Conservation (phyloP, 1,139 yeast genomes). For the Candida sp. region DNA sequence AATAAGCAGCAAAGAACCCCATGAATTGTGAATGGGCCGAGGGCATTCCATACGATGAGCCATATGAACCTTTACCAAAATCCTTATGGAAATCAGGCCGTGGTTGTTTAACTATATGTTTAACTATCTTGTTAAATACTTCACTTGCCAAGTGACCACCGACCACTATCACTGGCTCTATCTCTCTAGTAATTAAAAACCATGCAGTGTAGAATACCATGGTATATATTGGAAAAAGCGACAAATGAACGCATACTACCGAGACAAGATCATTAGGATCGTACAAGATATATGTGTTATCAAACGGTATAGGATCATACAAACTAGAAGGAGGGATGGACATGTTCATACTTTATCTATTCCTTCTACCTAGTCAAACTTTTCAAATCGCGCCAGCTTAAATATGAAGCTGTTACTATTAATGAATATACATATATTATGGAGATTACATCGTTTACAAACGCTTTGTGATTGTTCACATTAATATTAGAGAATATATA, state of each 20-base stretch:
- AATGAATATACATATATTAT: no score
- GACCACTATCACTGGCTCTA: constrained; percentile 80
- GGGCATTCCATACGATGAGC: constrained; percentile 89
- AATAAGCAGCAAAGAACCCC: constrained; percentile 77
- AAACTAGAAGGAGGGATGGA: neutral
- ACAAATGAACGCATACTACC: constrained; percentile 61
- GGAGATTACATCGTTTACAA: neutral
- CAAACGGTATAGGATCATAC: constrained; percentile 49
- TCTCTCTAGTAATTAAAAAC: constrained; percentile 78
- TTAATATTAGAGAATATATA: neutral
- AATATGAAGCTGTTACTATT: no score
- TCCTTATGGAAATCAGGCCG: constrained; percentile 66
- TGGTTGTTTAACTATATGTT: constrained; percentile 62
- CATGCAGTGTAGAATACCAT: constrained; percentile 81
- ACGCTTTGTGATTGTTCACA: neutral
- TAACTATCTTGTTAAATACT: constrained; percentile 63
- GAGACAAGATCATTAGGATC: constrained; percentile 66
- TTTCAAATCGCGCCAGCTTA: no score
- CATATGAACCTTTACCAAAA: constrained; percentile 41
- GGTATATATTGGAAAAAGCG: constrained; percentile 80
- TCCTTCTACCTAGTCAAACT: no score
- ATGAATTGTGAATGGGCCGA: constrained; percentile 95
- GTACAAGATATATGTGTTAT: constrained; percentile 77
- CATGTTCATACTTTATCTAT: neutral
- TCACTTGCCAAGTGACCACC: constrained; percentile 87